Percentiles rank a stretch among this genome's conserved stretches.
phyloP scores from a whole-genome alignment of 768 basidiomycete genomes.

The Agaricus subrufescens region DNA sequence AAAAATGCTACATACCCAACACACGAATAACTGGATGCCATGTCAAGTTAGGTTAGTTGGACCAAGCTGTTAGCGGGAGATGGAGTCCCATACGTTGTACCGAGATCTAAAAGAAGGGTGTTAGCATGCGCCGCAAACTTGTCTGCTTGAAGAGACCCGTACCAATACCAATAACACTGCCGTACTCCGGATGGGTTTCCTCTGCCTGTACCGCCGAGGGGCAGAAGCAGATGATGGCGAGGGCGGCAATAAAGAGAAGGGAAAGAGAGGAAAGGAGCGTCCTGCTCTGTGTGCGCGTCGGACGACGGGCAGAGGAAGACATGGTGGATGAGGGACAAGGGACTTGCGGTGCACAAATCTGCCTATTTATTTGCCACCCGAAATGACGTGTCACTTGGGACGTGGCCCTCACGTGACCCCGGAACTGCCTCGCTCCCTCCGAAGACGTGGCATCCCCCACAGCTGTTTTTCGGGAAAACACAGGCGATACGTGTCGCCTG shows the following conservation, averaged over 20 bases:
- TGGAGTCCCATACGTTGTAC: slow-evolving; percentile 67
- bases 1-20: slow-evolving; percentile 64
- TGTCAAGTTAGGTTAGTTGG: slow-evolving; percentile 18
- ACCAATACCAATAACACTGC: slow-evolving; percentile 93
- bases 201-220: slow-evolving; percentile 62
- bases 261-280: slow-evolving; percentile 56
- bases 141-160: slow-evolving; percentile 19
- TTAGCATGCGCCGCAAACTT: slow-evolving; percentile 4
- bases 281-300: slow-evolving; percentile 56
- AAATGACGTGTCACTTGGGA: slow-evolving; percentile 37
- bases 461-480: not conserved
- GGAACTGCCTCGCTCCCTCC: not conserved
- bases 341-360: slow-evolving; percentile 19
- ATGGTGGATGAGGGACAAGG: slow-evolving; percentile 30
- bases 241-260: slow-evolving; percentile 51
- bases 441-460: slow-evolving; percentile 10
- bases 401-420: slow-evolving; percentile 33
- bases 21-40: slow-evolving; percentile 74
- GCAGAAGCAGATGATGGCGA: slow-evolving; percentile 70
- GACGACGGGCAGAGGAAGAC: slow-evolving; percentile 36
- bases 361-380: slow-evolving; percentile 24
- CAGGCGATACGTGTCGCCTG: not conserved
- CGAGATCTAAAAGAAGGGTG: slow-evolving; percentile 57
- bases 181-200: slow-evolving; percentile 70
- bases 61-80: not conserved